Conservation (phyloP, 1,284 basidiomycete genomes). For the Somion occarium region DNA sequence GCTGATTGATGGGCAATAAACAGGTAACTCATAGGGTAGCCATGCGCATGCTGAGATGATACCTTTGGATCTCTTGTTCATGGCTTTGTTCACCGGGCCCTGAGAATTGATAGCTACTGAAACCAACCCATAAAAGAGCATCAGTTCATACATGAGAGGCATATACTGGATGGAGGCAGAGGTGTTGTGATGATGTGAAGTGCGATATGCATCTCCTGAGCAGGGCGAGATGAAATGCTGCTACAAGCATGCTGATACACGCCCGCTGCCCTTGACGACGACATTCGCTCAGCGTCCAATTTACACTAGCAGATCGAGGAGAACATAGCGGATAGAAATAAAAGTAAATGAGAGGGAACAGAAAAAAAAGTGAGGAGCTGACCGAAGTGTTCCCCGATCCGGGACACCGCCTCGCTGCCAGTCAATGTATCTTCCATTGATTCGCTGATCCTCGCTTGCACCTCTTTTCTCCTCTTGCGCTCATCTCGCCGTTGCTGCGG, state of each 20-base stretch:
- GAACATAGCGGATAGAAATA: background rate
- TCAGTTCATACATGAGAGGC: too few relatives aligned
- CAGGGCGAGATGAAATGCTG: too few relatives aligned
- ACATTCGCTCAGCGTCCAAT: too few relatives aligned
- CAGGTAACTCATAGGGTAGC: background rate
- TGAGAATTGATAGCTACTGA: too few relatives aligned
- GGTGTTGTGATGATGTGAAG: background rate
- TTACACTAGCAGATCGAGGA: background rate
- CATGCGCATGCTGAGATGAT: background rate
- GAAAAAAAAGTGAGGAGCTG: background rate
- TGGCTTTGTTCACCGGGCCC: too few relatives aligned
- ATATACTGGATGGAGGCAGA: background rate
- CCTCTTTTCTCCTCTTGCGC: background rate
- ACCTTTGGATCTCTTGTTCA: background rate
- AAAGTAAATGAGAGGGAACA: background rate
- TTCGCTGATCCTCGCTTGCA: too few relatives aligned
- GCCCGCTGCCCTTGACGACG: too few relatives aligned
- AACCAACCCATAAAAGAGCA: too few relatives aligned
- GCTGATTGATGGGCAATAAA: background rate
- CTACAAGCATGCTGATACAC: too few relatives aligned
- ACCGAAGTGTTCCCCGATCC: background rate
- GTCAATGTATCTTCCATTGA: background rate
- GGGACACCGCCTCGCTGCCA: background rate
- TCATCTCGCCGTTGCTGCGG: background rate
- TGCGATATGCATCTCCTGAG: too few relatives aligned